A percentile compares a stretch with the other conserved stretches of the same genome.
Evolutionary conservation across 2,329 filamentous ascomycete genomes (phyloP).

Genomic region (Cladophialophora chaetospira): DNA sequence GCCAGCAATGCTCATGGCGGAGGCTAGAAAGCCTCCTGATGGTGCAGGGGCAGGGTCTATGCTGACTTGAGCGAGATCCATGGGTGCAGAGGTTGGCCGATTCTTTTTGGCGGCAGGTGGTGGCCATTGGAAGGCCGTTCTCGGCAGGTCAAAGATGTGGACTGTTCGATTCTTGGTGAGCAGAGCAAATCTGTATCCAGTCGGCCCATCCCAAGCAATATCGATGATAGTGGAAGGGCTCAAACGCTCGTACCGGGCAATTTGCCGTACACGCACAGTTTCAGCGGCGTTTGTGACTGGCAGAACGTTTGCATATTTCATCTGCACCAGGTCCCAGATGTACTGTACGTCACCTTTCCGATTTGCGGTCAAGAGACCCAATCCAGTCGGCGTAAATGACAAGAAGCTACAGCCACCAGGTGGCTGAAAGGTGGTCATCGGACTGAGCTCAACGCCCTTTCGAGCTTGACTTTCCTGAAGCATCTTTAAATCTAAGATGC

Average conservation of each 20-base stretch:
- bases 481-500: constrained; percentile 48
- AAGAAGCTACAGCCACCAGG: constrained; percentile 54
- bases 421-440: constrained; percentile 49
- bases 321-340: constrained; percentile 54
- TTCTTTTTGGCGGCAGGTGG: constrained; percentile 56
- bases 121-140: constrained; percentile 83
- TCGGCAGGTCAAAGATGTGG: constrained; percentile 84
- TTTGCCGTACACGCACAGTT: constrained; percentile 66
- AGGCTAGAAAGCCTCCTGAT: constrained; percentile 61
- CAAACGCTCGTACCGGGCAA: constrained; percentile 87
- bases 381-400: constrained; percentile 51
- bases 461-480: constrained; percentile 42
- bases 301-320: constrained; percentile 44
- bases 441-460: constrained; percentile 38
- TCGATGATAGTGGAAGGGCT: constrained; percentile 90
- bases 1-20: constrained; percentile 69
- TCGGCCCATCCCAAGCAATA: constrained; percentile 80
- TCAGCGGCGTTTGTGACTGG: constrained; percentile 30
- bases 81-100: constrained; percentile 40
- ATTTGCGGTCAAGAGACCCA: constrained; percentile 51
- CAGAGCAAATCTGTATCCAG: constrained; percentile 80
- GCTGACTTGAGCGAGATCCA: constrained; percentile 39
- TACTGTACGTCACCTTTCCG: constrained; percentile 54
- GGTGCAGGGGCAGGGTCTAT: constrained; percentile 46
- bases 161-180: constrained; percentile 94